phyloP scores from a whole-genome alignment of 768 basidiomycete genomes.

The Saitozyma podzolica region DNA sequence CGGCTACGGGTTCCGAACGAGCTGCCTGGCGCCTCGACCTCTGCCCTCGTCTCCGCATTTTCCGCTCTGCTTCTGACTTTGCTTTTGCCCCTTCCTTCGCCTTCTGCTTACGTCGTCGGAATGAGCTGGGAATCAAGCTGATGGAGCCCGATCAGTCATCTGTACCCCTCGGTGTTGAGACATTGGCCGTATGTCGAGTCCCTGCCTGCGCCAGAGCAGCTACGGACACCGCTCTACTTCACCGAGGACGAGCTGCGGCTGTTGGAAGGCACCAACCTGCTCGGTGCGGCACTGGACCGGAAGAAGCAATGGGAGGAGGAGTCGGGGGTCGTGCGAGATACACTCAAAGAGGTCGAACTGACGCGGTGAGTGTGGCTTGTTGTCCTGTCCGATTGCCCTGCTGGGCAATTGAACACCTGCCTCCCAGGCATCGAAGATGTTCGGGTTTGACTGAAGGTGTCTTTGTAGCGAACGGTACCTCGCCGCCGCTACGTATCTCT shows the following conservation, averaged over 20 bases:
- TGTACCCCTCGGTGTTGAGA: slow-evolving; percentile 11
- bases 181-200: slow-evolving; percentile 65
- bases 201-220: slow-evolving; percentile 62
- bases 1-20: too few relatives aligned
- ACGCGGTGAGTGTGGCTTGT: slow-evolving; percentile 10
- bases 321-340: slow-evolving; percentile 61
- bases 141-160: too few relatives aligned
- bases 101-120: background rate
- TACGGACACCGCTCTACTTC: slow-evolving; percentile 77
- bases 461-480: slow-evolving; percentile 67
- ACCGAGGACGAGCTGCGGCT: slow-evolving; percentile 63
- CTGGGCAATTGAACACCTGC: too few relatives aligned
- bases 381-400: too few relatives aligned
- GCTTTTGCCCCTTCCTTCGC: too few relatives aligned
- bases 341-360: slow-evolving; percentile 49
- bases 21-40: too few relatives aligned
- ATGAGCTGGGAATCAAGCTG: background rate
- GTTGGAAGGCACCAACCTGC: slow-evolving; percentile 76
- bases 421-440: too few relatives aligned
- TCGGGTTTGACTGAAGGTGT: slow-evolving; percentile 7
- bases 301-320: slow-evolving; percentile 64
- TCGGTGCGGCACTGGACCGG: slow-evolving; percentile 72
- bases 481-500: slow-evolving; percentile 71
- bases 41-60: too few relatives aligned
- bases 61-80: too few relatives aligned